Evolutionary conservation across 306 rosid genomes (phyloP), one percentile per base, ranked within the genome.

Genomic region (Gynostemma pentaphyllum): DNA sequence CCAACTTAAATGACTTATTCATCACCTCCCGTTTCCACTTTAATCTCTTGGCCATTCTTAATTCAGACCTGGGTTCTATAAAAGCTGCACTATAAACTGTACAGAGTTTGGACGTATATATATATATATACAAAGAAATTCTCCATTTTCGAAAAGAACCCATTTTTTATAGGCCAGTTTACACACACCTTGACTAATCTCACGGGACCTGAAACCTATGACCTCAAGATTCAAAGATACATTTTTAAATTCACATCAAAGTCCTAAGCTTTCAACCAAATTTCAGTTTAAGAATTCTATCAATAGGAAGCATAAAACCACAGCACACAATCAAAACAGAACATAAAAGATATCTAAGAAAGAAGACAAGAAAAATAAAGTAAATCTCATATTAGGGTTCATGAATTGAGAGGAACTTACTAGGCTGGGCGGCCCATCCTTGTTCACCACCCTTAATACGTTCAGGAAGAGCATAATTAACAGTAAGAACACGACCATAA

Each of bases 351-450:
- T 32, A 16, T 10, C 9, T 55, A 10, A 32, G 6, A 18, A 14
- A n/a, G 16, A 5, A 30, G 6, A 50, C 40, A 27, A 13, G 7
- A 16, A 45, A 18, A 40, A 73, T 46, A 42, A 9, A 48, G 24
- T 27, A 67, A 42, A 8, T 30, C 0, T 40, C 40, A 44, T 62
- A 68, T 27, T 56, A 10, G 57, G 60, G 42, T 40, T 60, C 39
- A 37, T 11, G 37, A 39, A 64, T 27, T 15, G 11, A 19, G 23
- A n/a, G 26, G 62, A 19, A 54, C 76, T 27, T 78, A 89, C 96
- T 82, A 48, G 98, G 96, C 67, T 92, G 98, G 5, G 98, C 98
- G 39, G 98, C 98, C 98, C 96, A 92, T 14, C 98, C 98, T 57
- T 84, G 96, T 69, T 92, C 98, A 32, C 95, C 98, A 42, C 98